Percentiles rank a stretch among this genome's conserved stretches.
Conservation (phyloP, 2,329 filamentous ascomycete genomes). For the Podosphaera fusca region DNA sequence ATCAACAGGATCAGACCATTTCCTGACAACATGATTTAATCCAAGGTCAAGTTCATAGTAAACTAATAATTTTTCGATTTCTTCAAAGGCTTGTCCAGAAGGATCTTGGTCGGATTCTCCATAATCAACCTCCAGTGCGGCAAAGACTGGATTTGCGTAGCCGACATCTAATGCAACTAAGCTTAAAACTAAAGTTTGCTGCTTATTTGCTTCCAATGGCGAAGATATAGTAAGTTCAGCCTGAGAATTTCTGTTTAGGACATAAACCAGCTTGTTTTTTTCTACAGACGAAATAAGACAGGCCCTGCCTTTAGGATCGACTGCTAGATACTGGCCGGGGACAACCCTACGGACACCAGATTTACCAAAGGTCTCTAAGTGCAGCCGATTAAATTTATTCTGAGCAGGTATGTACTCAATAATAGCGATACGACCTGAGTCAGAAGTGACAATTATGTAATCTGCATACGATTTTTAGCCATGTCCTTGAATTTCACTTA, state of each 20-base stretch:
- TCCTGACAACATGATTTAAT: slow-evolving; percentile 87
- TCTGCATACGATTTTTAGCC: slow-evolving; percentile 31
- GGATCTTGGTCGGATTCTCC: slow-evolving; percentile 78
- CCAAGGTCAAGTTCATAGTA: slow-evolving; percentile 97
- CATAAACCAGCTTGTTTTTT: slow-evolving; percentile 99
- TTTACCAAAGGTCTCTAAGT: slow-evolving; percentile 95
- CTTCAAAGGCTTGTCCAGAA: slow-evolving; percentile 56
- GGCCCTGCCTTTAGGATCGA: slow-evolving; percentile 85
- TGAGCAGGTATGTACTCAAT: slow-evolving; percentile 73
- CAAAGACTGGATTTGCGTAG: slow-evolving; percentile 93
- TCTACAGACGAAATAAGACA: slow-evolving; percentile 85
- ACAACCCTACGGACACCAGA: slow-evolving; percentile 84
- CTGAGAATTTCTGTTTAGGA: slow-evolving; percentile 84
- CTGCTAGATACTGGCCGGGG: slow-evolving; percentile 85
- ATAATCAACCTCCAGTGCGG: slow-evolving; percentile 83
- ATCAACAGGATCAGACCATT: slow-evolving; percentile 88
- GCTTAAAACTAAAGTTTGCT: slow-evolving; percentile 72
- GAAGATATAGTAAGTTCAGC: slow-evolving; percentile 93
- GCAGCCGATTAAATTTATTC: slow-evolving; percentile 71
- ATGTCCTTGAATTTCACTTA: slow-evolving; percentile 4
- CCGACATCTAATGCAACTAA: slow-evolving; percentile 80
- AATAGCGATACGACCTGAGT: slow-evolving; percentile 86
- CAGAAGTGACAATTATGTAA: slow-evolving; percentile 83
- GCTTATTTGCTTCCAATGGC: slow-evolving; percentile 84
- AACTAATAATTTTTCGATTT: slow-evolving; percentile 73